Conservation (phyloP, 169 alveolate genomes). For the Plasmodium yoelii region DNA sequence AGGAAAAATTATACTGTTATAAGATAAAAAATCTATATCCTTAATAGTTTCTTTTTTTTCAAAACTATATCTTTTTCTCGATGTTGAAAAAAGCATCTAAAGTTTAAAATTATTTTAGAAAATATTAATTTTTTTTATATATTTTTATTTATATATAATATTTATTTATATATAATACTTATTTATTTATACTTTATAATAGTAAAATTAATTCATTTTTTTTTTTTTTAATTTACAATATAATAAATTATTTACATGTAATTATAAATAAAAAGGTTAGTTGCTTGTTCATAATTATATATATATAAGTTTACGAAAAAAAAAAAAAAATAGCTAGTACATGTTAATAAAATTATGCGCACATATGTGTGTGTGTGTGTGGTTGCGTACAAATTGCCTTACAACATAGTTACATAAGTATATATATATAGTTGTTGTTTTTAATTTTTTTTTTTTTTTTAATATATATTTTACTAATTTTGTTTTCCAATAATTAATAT, state of each 20-base stretch:
- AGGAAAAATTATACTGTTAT: constrained; percentile 43
- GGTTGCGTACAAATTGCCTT: background rate
- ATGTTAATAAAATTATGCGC: background rate
- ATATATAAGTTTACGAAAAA: constrained; percentile 1
- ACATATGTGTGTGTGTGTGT: constrained; percentile 31
- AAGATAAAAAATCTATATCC: constrained; percentile 34
- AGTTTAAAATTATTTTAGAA: background rate
- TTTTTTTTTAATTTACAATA: no score
- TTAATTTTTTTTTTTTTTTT: no score
- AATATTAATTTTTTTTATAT: constrained; percentile 3
- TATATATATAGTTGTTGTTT: no score
- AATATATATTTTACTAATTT: no score
- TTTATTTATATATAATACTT: background rate
- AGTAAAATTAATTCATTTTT: no score
- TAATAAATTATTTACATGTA: background rate
- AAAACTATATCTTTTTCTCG: constrained; percentile 50
- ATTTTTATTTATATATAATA: background rate
- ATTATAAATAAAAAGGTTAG: background rate
- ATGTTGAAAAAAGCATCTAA: constrained; percentile 72
- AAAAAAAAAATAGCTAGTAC: constrained; percentile 40
- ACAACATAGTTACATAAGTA: no score
- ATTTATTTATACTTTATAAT: background rate
- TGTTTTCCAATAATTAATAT: no score
- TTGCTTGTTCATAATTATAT: background rate
- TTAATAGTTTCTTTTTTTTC: constrained; percentile 51